phyloP scores from a whole-genome alignment of 305 asterid species.

The Rubia peregrina region DNA sequence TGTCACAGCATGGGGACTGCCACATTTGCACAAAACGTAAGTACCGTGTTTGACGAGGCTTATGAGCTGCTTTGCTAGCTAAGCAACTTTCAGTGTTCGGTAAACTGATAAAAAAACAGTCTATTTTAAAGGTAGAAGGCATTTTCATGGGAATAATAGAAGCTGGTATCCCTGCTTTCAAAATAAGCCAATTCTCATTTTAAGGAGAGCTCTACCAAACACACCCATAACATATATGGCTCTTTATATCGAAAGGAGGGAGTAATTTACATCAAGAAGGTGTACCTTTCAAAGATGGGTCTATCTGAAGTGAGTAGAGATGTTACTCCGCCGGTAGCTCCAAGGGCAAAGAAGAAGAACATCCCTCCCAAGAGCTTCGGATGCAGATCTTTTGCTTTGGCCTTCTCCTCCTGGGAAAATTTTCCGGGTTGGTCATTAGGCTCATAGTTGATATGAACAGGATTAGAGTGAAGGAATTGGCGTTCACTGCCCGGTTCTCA shows the following conservation, averaged over 20 bases:
- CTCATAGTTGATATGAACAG: not conserved
- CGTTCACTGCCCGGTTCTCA: constrained; percentile 19
- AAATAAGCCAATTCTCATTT: no score
- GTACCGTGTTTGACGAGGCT: no score
- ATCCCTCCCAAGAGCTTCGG: constrained; percentile 94
- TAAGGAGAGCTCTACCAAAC: no score
- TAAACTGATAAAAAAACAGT: no score
- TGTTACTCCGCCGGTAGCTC: constrained; percentile 85
- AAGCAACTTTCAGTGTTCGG: no score
- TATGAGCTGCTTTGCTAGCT: no score
- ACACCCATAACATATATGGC: no score
- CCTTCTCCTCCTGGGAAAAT: constrained; percentile 66
- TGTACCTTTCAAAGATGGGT: constrained; percentile 80
- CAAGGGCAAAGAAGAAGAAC: constrained; percentile 96
- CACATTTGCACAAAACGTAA: constrained; percentile 7
- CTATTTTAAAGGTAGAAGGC: no score
- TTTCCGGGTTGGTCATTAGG: not conserved
- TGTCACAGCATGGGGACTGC: constrained; percentile 92
- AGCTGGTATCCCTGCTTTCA: no score
- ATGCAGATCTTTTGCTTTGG: constrained; percentile 91
- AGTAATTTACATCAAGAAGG: not conserved
- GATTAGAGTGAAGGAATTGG: not conserved
- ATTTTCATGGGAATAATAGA: no score
- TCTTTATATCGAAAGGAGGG: no score
- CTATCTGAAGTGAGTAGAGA: constrained; percentile 83